Evolutionary conservation across 352 stramenopile species (phyloP), one percentile per base, ranked within the genome.

Genomic region (Globisporangium iwayamae): DNA sequence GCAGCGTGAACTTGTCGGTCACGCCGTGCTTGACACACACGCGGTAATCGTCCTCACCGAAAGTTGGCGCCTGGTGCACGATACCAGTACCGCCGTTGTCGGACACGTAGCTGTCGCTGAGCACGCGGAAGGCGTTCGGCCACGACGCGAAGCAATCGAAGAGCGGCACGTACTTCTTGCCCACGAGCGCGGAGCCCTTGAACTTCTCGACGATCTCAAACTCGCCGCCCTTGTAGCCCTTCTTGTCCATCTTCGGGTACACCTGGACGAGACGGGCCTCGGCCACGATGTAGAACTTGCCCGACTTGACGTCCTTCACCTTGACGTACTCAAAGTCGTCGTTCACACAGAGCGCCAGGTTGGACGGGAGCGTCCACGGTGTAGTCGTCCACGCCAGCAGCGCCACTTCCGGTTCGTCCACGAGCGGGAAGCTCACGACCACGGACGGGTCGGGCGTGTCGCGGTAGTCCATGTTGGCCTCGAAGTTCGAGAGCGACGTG

Each of bases 11-110:
- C 78, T 99, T 99, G 56, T 93, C 79, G 50, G 98, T 92, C 55
- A 99, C 86, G 28, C 88, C 91, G 65, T 99, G 79, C 41, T 89
- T 93, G 48, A 99, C 76, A 68, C 98, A 99, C 36, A 99, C 98
- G 51, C 98, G 95, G 87, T 99, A 99, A 98, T 99, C 98, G 74
- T 99, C 98, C 73, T 99, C 98, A 85, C 98, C 98, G 72, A 99
- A 99, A 6, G 96, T 98, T 3, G 98, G 97, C 8, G 98, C 96
- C 74, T 99, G 96, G 80, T 99, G 97, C 25, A 99, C 96, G 62
- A 99, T 98, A 63, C 97, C 97, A 1, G 96, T 99, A 72, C 98
- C 83, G 73, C 93, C 89, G 67, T 98, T 96, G 74, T 98, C 94
- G 8, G 96, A 99, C 11, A 99, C 98, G 74, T 99, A 99, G 43